phyloP scores from a whole-genome alignment of 345 rosid species.

The Nasturtium officinale region DNA sequence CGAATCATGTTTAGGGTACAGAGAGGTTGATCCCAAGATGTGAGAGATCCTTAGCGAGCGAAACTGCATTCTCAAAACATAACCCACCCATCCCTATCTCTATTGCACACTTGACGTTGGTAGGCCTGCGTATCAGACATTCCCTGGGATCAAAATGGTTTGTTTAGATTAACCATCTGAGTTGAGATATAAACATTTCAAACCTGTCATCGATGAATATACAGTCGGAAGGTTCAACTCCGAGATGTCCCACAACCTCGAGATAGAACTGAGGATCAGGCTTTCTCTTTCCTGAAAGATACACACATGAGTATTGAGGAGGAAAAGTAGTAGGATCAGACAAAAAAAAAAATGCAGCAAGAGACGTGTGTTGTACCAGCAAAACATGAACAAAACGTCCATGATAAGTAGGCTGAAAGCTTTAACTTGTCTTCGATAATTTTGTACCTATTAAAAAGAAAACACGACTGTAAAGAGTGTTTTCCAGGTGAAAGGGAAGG shows the following conservation, averaged over 20 bases:
- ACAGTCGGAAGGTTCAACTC: conserved; percentile 73
- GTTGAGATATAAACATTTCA: neutral
- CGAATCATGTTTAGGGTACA: conserved; percentile 18
- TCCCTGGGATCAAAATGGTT: conserved; percentile 13
- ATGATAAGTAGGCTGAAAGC: conserved; percentile 74
- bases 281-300: conserved; percentile 78
- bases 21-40: conserved; percentile 54
- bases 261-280: conserved; percentile 76
- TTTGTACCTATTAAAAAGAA: conserved; percentile 54
- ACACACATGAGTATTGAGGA: conserved; percentile 6
- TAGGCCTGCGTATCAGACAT: conserved; percentile 50
- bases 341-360: no score
- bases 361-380: conserved; percentile 49
- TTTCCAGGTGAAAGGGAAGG: neutral
- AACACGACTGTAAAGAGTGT: neutral
- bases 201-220: conserved; percentile 89
- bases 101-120: conserved; percentile 70
- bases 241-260: conserved; percentile 61
- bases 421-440: conserved; percentile 77
- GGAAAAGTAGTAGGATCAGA: neutral
- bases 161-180: neutral
- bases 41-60: conserved; percentile 55
- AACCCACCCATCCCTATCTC: conserved; percentile 73
- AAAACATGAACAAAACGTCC: conserved; percentile 89
- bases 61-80: conserved; percentile 62